Evolutionary conservation across 1,139 yeast species (phyloP), one percentile per base, ranked within the genome.

Genomic region (Torulaspora pretoriensis): DNA sequence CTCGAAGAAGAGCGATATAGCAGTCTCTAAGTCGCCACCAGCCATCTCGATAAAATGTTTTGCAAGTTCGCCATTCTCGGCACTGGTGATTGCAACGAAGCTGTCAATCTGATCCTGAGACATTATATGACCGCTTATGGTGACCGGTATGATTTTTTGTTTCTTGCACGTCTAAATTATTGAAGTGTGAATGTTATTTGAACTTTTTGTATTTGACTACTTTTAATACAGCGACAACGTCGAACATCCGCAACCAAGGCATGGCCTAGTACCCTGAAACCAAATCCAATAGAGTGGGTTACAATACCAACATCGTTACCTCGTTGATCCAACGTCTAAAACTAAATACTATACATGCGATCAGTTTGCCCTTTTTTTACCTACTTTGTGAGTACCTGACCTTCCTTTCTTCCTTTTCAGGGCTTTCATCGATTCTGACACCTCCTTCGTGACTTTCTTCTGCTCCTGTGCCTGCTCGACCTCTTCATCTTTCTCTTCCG

Each of bases 41-140:
- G 94, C 77, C 68, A 90, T 80, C 25, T 83, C 90, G 37, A 94
- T 68, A 61, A 83, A 94, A 58, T 83, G 89, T 49, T 73, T 72
- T 2, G 98, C 98, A 25, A 78, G 70, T 2, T 74, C 74, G 1
- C 78, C 74, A 60, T 86, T 94, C 2, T 80, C 74, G 4, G 78
- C 78, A 14, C 88, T 88, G 0, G 98, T 89, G 45, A 94, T 83
- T 28, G 94, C 92, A 62, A 90, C 72, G 65, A 92, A 92, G 26
- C 83, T 79, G 16, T 84, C 81, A 26, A 86, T 70, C 37, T 73
- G 68, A 46, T 73, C 75, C n/a, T 43, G 43, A 5, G 65, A 56
- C 77, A 73, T 73, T 14, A 14, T 31, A 10, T 14, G 10, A 19
- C 16, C 13, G 9, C 7, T 31, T 24, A 10, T 8, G 22, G 32